Base-by-base conservation (phyloP, 148 eudicot genomes). In the Camellia japonica region DNA sequence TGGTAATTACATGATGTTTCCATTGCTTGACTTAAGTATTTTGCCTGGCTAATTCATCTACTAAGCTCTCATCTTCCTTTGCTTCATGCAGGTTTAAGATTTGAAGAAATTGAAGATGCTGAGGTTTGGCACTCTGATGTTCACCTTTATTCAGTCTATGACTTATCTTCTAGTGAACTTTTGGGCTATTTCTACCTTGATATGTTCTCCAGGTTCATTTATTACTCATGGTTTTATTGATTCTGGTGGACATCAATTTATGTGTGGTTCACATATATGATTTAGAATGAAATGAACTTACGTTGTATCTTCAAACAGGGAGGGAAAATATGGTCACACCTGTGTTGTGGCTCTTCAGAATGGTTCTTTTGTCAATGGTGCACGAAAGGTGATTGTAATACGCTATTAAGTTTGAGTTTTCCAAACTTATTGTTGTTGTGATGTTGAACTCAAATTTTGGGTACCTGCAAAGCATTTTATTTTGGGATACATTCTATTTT, bases 291-390 rank as follows among this genome's bases (percentile, higher is more conserved):
- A 69, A 58, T 68, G 55, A 83, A 72, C 38, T 44, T 58, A 66
- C 75, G 75, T 83, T 87, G 44, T 62, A 52, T 78, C 49, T 75
- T 76, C n/a, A 68, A 83, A 55, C 90, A 96, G 99, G 91, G 93
- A 87, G 81, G 98, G 92, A 63, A 96, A 96, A 84, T 92, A 90
- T 87, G 88, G 91, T 70, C 97, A 91, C 78, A 89, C 97, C 20
- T 93, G 97, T 80, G 98, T 96, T 19, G 86, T 96, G 74, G 84
- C 99, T 87, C 97, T 96, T 81, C 99, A 96, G 76, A 91, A 90
- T 80, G 88, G 93, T 78, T 93, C 97, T 30, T 81, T 84, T 71
- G 79, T 79, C 78, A 79, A 85, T 78, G 93, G 89, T 76, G 73
- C 82, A 13, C 88, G 90, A 81, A 94, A 93, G 98, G 99, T 96